Conservation (phyloP, 306 rosid genomes). For the Castanea crenata region DNA sequence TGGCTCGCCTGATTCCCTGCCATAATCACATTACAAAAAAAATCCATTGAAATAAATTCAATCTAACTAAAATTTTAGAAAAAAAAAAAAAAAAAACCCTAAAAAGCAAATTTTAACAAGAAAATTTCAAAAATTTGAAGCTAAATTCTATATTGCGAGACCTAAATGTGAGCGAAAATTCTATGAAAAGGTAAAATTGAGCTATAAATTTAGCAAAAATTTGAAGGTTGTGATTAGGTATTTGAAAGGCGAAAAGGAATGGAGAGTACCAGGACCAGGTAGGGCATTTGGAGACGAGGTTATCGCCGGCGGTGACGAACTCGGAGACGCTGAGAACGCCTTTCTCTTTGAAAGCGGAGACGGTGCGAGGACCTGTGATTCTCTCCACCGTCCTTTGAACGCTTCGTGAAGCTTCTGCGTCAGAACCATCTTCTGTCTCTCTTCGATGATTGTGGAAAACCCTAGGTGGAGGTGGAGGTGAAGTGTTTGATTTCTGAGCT, state of each 20-base stretch:
- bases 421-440: conserved; percentile 57
- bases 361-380: conserved; percentile 87
- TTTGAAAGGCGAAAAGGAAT: background rate
- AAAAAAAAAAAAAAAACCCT: background rate
- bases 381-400: conserved; percentile 97
- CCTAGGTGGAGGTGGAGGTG: too few relatives aligned
- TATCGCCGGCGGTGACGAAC: conserved; percentile 85
- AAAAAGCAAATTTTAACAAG: background rate
- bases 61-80: background rate
- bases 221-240: too few relatives aligned
- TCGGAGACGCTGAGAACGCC: conserved; percentile 97
- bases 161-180: too few relatives aligned
- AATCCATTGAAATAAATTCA: background rate
- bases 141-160: too few relatives aligned
- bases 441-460: too few relatives aligned
- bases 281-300: conserved; percentile 97
- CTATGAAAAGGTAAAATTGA: too few relatives aligned
- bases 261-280: conserved; percentile 92
- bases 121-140: background rate
- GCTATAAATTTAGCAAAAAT: too few relatives aligned
- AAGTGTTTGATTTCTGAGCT: too few relatives aligned
- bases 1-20: conserved; percentile 93
- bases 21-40: background rate
- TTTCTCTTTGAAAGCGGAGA: conserved; percentile 96
- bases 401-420: conserved; percentile 96